Conservation (phyloP, 164 flowering plant genomes). For the Chloranthus sessilifolius region DNA sequence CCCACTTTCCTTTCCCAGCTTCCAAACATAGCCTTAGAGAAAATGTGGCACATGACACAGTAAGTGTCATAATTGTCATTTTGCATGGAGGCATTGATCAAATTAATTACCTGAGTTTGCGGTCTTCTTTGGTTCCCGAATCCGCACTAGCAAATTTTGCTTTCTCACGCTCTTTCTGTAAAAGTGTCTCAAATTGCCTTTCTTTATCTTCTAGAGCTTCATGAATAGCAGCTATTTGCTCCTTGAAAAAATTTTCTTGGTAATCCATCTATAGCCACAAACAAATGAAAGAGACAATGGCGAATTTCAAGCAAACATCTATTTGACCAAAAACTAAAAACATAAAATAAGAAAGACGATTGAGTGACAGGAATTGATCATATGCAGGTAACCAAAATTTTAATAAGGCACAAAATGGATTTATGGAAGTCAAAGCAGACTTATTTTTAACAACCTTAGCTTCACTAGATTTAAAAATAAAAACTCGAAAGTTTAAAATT, state of each 20-base stretch:
- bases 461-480: no score
- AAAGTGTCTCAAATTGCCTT: no score
- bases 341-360: neutral
- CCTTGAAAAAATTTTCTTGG: constrained; percentile 65
- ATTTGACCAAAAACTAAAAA: neutral
- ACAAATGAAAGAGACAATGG: neutral
- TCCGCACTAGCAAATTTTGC: constrained; percentile 27
- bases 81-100: constrained; percentile 3
- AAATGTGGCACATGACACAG: no score
- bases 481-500: no score
- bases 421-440: neutral
- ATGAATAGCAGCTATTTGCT: constrained; percentile 41
- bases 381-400: neutral
- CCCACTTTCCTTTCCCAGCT: no score
- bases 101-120: constrained; percentile 40
- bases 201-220: no score
- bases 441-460: neutral
- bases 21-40: no score
- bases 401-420: neutral
- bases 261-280: constrained; percentile 46
- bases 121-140: constrained; percentile 30
- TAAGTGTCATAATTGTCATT: no score
- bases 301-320: neutral
- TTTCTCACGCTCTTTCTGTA: no score
- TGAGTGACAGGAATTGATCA: neutral